Evolutionary conservation across 306 rosid species (phyloP), one percentile per base, ranked within the genome.

Genomic region (Pterocarpus macrocarpus): DNA sequence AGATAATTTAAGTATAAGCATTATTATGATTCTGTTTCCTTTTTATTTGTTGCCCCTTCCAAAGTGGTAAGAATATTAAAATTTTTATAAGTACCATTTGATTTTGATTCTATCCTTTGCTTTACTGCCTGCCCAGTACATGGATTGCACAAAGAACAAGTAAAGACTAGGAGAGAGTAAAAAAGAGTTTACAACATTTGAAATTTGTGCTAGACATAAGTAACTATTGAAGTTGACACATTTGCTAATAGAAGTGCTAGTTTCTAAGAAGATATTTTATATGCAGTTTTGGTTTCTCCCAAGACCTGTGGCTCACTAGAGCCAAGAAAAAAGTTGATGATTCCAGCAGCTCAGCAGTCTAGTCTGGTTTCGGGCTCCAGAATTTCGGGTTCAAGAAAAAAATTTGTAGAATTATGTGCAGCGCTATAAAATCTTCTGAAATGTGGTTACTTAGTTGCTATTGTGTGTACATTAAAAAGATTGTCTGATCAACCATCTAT

Each of bases 361-460:
- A 71, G 72, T 68, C 71, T 86, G 80, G 69, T 81, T 86, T 86
- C 62, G 28, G 67, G 49, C n/a, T n/a, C n/a, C n/a, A n/a, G n/a
- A n/a, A n/a, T n/a, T n/a, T n/a, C n/a, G n/a, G n/a, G n/a, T 63
- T 34, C 11, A 55, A 45, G 34, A 38, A 32, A 50, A 5, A 32
- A 77, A 13, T 80, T 11, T 77, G 78, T 64, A 13, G 11, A 33
- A 39, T 55, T 38, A 38, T 66, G 10, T 64, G 34, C 32, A 36
- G 47, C 64, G 28, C 63, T 30, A 17, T 22, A 22, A 32, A 28
- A 22, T 67, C 47, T 36, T 36, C 39, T 3, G 39, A 36, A 36
- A 36, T 22, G 5, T 36, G 5, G 5, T 5, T 36, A 36, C 39
- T 1, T 36, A 36, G 39, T 36, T 36, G 39, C 39, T 36, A 36